Percentiles rank a stretch among this genome's conserved stretches.
These are phyloP conservation scores for Salix caprea DNA, from an alignment of 345 rosid species.

Conservation along the genomic window DNA sequence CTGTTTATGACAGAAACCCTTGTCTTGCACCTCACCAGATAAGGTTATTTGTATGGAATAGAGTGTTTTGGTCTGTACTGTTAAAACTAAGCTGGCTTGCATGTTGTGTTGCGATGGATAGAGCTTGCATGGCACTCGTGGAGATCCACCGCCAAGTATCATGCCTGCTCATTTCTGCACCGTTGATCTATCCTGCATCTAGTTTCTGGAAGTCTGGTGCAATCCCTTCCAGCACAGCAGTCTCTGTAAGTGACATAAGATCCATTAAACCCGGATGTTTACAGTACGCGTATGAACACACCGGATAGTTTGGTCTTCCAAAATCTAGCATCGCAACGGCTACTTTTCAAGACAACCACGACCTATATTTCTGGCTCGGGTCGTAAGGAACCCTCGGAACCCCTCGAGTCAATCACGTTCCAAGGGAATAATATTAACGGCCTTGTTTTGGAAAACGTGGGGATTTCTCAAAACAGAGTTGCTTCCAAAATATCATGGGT, in stretches of 20 bases:
- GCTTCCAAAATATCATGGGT: neutral
- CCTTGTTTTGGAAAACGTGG: neutral
- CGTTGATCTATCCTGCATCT: neutral
- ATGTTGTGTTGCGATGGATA: too few relatives aligned
- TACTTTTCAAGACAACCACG: neutral
- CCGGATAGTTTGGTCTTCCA: neutral
- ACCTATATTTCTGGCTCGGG: neutral
- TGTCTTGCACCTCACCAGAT: slow-evolving; percentile 6
- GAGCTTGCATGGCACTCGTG: neutral
- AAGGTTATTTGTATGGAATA: neutral
- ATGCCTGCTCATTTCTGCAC: neutral
- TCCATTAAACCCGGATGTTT: neutral
- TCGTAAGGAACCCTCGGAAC: neutral
- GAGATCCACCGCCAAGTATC: neutral
- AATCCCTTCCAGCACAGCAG: neutral
- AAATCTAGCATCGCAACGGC: neutral
- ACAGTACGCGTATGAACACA: too few relatives aligned
- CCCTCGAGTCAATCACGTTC: neutral
- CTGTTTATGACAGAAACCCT: neutral
- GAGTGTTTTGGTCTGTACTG: neutral
- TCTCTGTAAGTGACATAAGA: neutral
- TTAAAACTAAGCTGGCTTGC: neutral
- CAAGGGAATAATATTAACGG: neutral
- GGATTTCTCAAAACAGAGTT: neutral
- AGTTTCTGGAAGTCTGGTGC: neutral